phyloP scores from a whole-genome alignment of 306 rosid species.

The Quercus gilva region DNA sequence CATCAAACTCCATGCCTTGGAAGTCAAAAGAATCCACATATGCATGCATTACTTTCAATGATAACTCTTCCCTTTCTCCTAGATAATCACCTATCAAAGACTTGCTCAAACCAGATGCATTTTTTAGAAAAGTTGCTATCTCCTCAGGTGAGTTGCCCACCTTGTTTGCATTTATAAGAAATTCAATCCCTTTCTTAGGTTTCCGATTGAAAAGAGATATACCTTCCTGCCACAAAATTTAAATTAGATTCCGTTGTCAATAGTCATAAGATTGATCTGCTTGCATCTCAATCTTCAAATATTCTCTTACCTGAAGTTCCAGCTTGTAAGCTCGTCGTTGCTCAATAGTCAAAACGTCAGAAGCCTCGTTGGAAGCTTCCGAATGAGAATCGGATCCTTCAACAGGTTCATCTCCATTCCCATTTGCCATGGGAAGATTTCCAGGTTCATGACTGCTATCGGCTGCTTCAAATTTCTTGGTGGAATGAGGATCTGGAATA shows the following conservation, averaged over 20 bases:
- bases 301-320: conserved; percentile 84
- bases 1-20: conserved; percentile 90
- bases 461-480: conserved; percentile 57
- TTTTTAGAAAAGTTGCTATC: conserved; percentile 90
- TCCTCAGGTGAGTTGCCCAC: conserved; percentile 93
- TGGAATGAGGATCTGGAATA: conserved; percentile 76
- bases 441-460: conserved; percentile 53
- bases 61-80: conserved; percentile 94
- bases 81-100: conserved; percentile 90
- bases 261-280: conserved; percentile 20
- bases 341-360: conserved; percentile 83
- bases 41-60: conserved; percentile 95
- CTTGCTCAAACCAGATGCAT: conserved; percentile 96
- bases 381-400: conserved; percentile 83
- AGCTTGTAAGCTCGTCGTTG: conserved; percentile 98
- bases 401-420: conserved; percentile 68
- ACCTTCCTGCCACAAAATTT: conserved; percentile 96
- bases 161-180: conserved; percentile 94
- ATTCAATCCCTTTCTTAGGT: conserved; percentile 95
- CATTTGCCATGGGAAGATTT: conserved; percentile 58
- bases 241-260: conserved; percentile 39
- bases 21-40: conserved; percentile 95
- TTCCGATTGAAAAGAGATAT: conserved; percentile 95
- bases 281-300: conserved; percentile 15
- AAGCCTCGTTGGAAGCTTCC: conserved; percentile 72